Percentiles rank a stretch among this genome's conserved stretches.
Conservation (phyloP, 2,329 filamentous ascomycete species). For the Fusarium verticillioides region DNA sequence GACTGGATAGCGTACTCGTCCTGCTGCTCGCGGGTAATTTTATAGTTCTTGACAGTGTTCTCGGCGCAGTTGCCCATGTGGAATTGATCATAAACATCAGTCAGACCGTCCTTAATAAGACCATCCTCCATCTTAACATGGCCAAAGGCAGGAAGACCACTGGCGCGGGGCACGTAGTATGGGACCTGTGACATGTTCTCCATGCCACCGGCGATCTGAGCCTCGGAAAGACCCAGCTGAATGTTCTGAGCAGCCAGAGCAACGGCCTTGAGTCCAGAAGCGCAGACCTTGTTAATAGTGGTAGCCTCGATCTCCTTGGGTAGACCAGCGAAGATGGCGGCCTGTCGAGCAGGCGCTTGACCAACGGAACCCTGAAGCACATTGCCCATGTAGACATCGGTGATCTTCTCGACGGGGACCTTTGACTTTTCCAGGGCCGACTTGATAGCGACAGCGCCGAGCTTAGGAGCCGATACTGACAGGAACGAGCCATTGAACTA, state of each 20-base stretch:
- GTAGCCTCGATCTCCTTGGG: conserved; percentile 84
- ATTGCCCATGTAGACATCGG: conserved; percentile 97
- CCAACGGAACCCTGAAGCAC: conserved; percentile 86
- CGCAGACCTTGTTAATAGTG: conserved; percentile 98
- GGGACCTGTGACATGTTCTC: conserved; percentile 97
- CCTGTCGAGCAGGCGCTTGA: conserved; percentile 92
- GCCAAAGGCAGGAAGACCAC: conserved; percentile 84
- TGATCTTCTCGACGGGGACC: conserved; percentile 82
- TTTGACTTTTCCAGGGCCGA: conserved; percentile 88
- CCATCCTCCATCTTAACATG: conserved; percentile 91
- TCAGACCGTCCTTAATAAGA: conserved; percentile 92
- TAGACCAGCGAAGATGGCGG: conserved; percentile 87
- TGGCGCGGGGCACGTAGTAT: conserved; percentile 88
- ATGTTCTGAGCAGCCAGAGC: conserved; percentile 93
- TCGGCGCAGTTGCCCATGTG: conserved; percentile 99
- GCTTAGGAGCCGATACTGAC: conserved; percentile 83
- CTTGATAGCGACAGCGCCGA: conserved; percentile 92
- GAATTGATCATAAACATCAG: conserved; percentile 95
- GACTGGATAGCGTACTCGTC: conserved; percentile 90
- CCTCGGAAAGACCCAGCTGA: conserved; percentile 88
- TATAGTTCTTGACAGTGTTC: conserved; percentile 88
- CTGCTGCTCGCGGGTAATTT: conserved; percentile 84
- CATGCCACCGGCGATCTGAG: conserved; percentile 94
- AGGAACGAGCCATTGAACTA: conserved; percentile 96
- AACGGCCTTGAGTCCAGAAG: conserved; percentile 93